Base-by-base conservation (phyloP, 805 yeast genomes). In the Schizosaccharomyces cryophilus region DNA sequence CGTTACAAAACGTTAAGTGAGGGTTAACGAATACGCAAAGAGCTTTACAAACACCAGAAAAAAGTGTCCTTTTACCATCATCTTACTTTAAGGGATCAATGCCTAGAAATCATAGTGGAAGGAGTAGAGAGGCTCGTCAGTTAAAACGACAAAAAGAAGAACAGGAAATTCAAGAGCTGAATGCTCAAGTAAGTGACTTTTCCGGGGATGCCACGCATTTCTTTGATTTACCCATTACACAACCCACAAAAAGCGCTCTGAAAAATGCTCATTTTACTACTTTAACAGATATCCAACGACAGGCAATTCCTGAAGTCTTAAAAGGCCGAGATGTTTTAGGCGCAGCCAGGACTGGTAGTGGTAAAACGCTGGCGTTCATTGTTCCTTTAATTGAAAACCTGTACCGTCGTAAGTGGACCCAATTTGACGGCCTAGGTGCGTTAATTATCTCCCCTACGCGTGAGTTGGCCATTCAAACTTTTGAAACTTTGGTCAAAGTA, bases 301-400 rank as follows among this genome's bases (percentile, higher is more conserved):
- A 80, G 59, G 76, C 95, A 5, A 85, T 93, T 31, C 85, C 94
- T 0, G 72, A 77, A 15, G 81, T 93, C 0, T 73, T 93, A 63
- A 82, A 85, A 66, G 90, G 93, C 0, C 73, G 77, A 40, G 96
- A 88, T 73, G 70, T 89, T 2, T 75, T 89, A 66, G 95, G 87
- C 13, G 89, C 95, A 24, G 96, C 96, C 24, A 80, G 81, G 66
- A 88, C 96, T 0, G 90, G 90, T 2, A 85, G 95, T 2, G 96
- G 96, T 26, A 88, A 88, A 68, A 88, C 96, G 0, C 71, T 88
- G 62, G 89, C 95, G 11, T 88, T 89, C 66, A 73, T 88, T 65
- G 77, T 88, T 56, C 96, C 96, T 0, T 78, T 85, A 17, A 72
- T 89, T 7, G 89, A 84, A 67, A 26, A 26, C 24, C 60, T 60